Percentiles rank a stretch among this genome's conserved stretches.
These are phyloP conservation scores for Areca catechu DNA, from an alignment of 176 grass and related monocot genomes.

Conservation along the genomic window DNA sequence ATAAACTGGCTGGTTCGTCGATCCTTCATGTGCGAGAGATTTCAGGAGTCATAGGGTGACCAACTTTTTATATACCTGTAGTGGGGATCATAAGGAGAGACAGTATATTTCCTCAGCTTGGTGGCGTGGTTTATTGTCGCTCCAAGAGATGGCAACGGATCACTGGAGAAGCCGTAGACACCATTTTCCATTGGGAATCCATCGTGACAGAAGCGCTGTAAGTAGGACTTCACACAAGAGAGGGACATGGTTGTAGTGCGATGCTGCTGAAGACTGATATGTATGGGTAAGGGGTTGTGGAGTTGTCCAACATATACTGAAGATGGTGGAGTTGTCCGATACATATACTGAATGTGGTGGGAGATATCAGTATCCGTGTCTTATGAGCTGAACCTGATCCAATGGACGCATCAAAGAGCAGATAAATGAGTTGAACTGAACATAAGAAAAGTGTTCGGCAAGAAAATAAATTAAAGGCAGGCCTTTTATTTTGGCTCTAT, in stretches of 20 bases:
- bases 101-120: constrained; percentile 29
- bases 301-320: constrained; percentile 1
- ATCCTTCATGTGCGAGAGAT: not conserved
- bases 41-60: not conserved
- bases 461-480: no score
- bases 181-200: not conserved
- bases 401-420: not conserved
- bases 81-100: constrained; percentile 40
- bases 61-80: constrained; percentile 36
- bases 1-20: not conserved
- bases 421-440: no score
- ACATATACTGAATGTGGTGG: not conserved
- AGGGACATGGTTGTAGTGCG: constrained; percentile 21
- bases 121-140: constrained; percentile 16
- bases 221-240: constrained; percentile 11
- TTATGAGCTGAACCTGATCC: not conserved
- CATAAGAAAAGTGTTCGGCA: no score
- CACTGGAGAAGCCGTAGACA: constrained; percentile 12
- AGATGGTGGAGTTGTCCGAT: not conserved
- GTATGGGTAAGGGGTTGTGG: not conserved
- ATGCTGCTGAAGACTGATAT: not conserved
- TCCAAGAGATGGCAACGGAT: constrained; percentile 46
- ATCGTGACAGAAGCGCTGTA: constrained; percentile 17
- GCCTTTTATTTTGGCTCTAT: no score
- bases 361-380: not conserved